Base-by-base conservation (phyloP, 1,284 basidiomycete species). In the Moesziomyces antarcticus region DNA sequence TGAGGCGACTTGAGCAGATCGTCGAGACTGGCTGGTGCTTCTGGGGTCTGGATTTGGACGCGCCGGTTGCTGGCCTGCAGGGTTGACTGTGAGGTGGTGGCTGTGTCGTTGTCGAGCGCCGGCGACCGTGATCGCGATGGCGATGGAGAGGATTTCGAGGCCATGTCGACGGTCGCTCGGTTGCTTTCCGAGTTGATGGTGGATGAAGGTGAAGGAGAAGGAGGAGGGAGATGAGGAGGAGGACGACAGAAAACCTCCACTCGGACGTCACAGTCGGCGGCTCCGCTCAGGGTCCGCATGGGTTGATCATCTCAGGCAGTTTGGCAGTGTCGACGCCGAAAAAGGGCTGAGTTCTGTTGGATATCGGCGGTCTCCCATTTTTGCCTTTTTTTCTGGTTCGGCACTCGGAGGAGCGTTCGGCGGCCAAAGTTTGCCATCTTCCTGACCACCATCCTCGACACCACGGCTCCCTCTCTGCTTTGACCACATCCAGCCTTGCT, bases 1-100 rank as follows among this genome's bases (percentile, higher is more conserved):
- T 73, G 58, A 9, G 65, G 66, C 21, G 66, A 73, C 18, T 60
- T 63, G 54, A 73, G 62, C n/a, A 73, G 30, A 18, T 73, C 71
- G 18, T 73, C 71, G 47, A 73, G 64, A 25, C 58, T 62, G 7
- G 57, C 55, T 9, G 71, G 65, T n/a, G 71, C 65, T 45, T 73
- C 58, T 4, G 71, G 71, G 1, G 71, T 73, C 43, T 58, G 48
- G 27, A 69, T 55, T 44, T 49, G 58, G 21, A 71, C 54, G 22
- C 22, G 40, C 50, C 35, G 4, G 43, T 20, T 14, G 33, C 21
- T 2, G 46, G 35, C 42, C 5, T 37, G 46, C 4, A 64, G 47
- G 1, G 56, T 64, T 10, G 60, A 70, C 10, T 47, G 47, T 1
- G 56, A 52, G 56, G 56, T 57, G 40, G 48, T 55, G 52, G 47